Conservation (phyloP, 2,329 filamentous ascomycete genomes). For the Sporothrix phasma region DNA sequence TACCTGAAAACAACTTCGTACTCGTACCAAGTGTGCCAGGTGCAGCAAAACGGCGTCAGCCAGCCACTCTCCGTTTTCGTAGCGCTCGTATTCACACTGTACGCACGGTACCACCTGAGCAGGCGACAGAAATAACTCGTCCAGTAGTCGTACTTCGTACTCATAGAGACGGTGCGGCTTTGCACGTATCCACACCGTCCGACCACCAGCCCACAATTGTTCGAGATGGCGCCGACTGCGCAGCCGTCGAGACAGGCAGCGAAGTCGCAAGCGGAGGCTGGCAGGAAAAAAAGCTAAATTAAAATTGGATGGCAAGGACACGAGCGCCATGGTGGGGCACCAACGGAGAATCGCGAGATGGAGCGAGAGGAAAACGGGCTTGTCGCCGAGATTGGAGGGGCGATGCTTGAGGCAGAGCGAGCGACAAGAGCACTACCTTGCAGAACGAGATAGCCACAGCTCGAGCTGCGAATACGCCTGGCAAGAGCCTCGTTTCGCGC, state of each 20-base stretch:
- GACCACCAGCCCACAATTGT: not conserved
- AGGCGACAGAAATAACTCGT: conserved; percentile 4
- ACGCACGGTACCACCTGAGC: not conserved
- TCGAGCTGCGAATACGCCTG: not conserved
- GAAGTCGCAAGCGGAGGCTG: not conserved
- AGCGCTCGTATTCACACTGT: not conserved
- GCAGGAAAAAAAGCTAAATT: not conserved
- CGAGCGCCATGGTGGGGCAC: not conserved
- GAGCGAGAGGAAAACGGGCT: not conserved
- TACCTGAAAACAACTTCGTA: not conserved
- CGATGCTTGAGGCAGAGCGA: not conserved
- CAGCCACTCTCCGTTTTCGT: not conserved
- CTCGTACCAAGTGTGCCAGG: too few relatives aligned
- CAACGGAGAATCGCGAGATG: conserved; percentile 1
- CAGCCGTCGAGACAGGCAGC: not conserved
- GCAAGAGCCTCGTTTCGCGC: not conserved
- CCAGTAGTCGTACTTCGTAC: not conserved
- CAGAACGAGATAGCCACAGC: not conserved
- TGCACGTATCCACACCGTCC: conserved; percentile 3
- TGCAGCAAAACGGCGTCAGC: too few relatives aligned
- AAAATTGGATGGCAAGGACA: not conserved
- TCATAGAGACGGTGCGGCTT: conserved; percentile 1
- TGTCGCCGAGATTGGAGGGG: not conserved
- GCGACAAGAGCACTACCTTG: not conserved
- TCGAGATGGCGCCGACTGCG: not conserved